Conservation (phyloP, 805 yeast species). For the Cyberlindnera lachancei region DNA sequence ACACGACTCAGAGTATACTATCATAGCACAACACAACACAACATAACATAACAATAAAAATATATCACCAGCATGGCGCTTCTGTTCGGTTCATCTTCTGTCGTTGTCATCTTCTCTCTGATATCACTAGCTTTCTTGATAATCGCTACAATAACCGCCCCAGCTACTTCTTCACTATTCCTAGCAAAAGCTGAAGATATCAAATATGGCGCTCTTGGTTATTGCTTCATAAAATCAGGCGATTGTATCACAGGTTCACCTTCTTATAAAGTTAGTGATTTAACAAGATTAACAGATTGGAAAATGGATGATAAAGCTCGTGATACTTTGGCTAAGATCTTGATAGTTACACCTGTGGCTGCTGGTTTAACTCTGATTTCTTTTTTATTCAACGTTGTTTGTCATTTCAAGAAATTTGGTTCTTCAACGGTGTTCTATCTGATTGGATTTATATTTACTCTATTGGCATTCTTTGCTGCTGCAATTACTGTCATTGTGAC, state of each 20-base stretch:
- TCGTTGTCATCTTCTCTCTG: slow-evolving; percentile 38
- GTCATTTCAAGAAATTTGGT: slow-evolving; percentile 24
- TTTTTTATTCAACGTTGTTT: slow-evolving; percentile 28
- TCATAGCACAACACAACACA: no score
- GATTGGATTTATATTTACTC: slow-evolving; percentile 36
- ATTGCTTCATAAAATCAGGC: slow-evolving; percentile 33
- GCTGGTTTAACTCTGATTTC: slow-evolving; percentile 52
- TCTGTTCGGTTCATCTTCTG: slow-evolving; percentile 33
- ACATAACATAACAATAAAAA: neutral
- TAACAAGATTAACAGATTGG: slow-evolving; percentile 37
- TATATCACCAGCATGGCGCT: slow-evolving; percentile 16
- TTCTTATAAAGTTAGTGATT: slow-evolving; percentile 26
- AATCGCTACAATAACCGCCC: slow-evolving; percentile 54
- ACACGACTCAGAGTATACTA: no score
- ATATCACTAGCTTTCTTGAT: slow-evolving; percentile 57
- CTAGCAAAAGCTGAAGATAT: slow-evolving; percentile 39
- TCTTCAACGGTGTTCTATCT: slow-evolving; percentile 27
- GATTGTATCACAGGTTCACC: slow-evolving; percentile 41
- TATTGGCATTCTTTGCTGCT: slow-evolving; percentile 46
- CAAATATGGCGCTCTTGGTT: slow-evolving; percentile 63
- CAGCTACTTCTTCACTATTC: slow-evolving; percentile 42
- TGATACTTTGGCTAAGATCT: slow-evolving; percentile 42
- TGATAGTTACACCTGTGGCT: slow-evolving; percentile 60
- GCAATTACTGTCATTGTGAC: slow-evolving; percentile 47
- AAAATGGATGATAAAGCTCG: slow-evolving; percentile 37